Base-by-base conservation (phyloP, 495 filamentous ascomycete genomes). In the Neurospora tetrasperma region DNA sequence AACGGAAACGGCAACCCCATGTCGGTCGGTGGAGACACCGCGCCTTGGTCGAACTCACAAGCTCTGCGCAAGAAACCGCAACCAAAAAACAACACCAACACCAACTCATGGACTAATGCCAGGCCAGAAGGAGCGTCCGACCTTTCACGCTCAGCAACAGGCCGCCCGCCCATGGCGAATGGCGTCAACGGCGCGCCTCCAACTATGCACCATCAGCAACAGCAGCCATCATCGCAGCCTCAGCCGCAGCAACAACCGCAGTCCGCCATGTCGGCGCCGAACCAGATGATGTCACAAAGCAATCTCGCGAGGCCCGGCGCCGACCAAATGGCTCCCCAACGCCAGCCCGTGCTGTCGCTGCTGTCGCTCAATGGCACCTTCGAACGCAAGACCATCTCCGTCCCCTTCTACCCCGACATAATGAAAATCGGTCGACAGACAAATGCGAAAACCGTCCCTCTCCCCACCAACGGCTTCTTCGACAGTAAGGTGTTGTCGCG, bases 401-500 rank as follows among this genome's bases (percentile, higher is more conserved):
- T 99, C 23, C 96, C 96, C 14, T 97, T 89, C 80, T 92, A 85
- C 75, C 96, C 96, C 16, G 95, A 98, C 9, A 90, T 93, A 5
- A 84, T 98, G 72, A 89, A 93, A 69, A 97, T 99, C 77, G 96
- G 96, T 69, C 92, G 96, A 38, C 96, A 99, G 83, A 99, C 96
- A 16, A 99, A 99, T 81, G 90, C 91, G 27, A 98, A 98, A 81
- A 98, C 96, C 2, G 86, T 97, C 12, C 96, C 96, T 0, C 96
- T 94, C 0, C 88, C 92, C 2, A 80, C 88, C 70, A 99, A 99
- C 82, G 96, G 96, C 14, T 99, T 91, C 79, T 99, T 99, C 78
- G 96, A 99, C 80, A 97, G 94, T 20, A 99, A 99, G 79, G 96
- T 99, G 43, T 88, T 99, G 16, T 98, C 95, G 42, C 86, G 96